phyloP scores from a whole-genome alignment of 108 stramenopile species.

The Conticribra guillardii region DNA sequence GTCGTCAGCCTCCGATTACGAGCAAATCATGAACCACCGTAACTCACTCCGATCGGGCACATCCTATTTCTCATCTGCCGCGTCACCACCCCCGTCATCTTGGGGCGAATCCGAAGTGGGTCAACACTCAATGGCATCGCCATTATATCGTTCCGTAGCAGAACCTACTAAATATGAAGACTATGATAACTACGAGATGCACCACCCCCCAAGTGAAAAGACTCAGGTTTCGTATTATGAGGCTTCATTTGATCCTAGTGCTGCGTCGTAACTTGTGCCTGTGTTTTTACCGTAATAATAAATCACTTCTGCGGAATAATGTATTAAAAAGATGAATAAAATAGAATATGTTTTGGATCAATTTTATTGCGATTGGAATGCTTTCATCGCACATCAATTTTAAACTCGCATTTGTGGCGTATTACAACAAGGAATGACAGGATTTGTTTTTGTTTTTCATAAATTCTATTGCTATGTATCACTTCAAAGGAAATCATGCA shows the following conservation, averaged over 20 bases:
- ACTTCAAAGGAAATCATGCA: no score
- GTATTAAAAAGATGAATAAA: no score
- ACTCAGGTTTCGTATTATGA: slow-evolving; percentile 6
- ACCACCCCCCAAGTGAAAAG: slow-evolving; percentile 4
- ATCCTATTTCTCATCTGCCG: background rate
- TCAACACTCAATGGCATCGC: background rate
- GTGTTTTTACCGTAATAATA: no score
- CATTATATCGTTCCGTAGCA: slow-evolving; percentile 4
- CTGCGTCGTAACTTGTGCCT: no score
- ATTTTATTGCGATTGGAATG: no score
- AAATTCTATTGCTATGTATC: no score
- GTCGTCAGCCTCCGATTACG: slow-evolving; percentile 5
- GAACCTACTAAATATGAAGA: slow-evolving; percentile 12
- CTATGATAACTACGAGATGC: slow-evolving; percentile 7
- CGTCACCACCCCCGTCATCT: background rate
- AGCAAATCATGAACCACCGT: slow-evolving; percentile 15
- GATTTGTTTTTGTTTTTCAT: no score
- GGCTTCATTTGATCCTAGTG: background rate
- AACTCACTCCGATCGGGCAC: background rate
- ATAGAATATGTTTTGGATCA: no score
- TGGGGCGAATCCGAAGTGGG: background rate
- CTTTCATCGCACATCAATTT: no score
- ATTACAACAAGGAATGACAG: no score
- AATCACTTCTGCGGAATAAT: no score
- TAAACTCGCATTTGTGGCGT: no score